These are phyloP conservation scores for Saitozyma podzolica DNA, from an alignment of 768 basidiomycete genomes.

Conservation along the genomic window DNA sequence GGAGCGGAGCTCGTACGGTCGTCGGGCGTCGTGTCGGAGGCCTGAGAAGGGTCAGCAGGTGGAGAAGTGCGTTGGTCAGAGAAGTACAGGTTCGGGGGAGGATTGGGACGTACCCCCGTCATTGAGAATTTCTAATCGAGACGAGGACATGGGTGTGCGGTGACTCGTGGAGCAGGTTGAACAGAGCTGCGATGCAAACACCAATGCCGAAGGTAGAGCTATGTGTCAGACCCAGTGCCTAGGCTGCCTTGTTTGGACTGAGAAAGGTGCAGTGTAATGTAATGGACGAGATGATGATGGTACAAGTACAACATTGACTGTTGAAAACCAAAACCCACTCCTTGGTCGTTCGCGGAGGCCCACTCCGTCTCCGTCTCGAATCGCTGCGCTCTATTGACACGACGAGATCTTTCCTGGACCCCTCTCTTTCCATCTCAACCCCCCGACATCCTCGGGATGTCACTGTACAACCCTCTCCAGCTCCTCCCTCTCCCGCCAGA, in stretches of 20 bases:
- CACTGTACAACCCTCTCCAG: slow-evolving; percentile 48
- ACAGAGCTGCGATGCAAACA: too few species aligned
- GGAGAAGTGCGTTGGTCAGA: not conserved
- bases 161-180: too few species aligned
- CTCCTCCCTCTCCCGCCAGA: slow-evolving; percentile 45
- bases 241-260: too few species aligned
- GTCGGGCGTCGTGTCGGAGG: slow-evolving; percentile 85
- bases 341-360: too few species aligned
- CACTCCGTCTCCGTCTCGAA: not conserved
- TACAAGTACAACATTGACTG: too few species aligned
- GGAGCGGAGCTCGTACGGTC: slow-evolving; percentile 87
- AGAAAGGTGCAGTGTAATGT: too few species aligned
- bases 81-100: too few species aligned
- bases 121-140: slow-evolving; percentile 47
- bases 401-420: not conserved
- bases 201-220: too few species aligned
- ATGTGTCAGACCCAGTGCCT: too few species aligned
- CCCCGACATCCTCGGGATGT: slow-evolving; percentile 10
- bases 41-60: slow-evolving; percentile 23
- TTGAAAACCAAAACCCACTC: too few species aligned
- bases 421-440: too few species aligned
- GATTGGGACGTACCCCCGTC: slow-evolving; percentile 42
- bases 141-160: slow-evolving; percentile 34
- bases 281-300: too few species aligned
- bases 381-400: slow-evolving; percentile 8